These are phyloP conservation scores for Niebla homalea DNA, from an alignment of 495 filamentous ascomycete species.

Conservation along the genomic window DNA sequence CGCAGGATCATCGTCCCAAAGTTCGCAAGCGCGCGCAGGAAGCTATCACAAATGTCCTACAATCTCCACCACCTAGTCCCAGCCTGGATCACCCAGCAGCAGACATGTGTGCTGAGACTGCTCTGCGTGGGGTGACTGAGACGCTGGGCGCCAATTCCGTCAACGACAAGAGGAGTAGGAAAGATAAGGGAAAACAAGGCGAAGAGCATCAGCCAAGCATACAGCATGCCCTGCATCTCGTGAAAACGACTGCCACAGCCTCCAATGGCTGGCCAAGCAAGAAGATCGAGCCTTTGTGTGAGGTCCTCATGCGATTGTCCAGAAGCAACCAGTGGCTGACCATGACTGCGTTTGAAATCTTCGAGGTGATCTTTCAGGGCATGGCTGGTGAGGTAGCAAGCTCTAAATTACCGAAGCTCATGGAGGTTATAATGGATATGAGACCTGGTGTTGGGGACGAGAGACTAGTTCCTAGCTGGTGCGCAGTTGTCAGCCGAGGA, in stretches of 20 bases:
- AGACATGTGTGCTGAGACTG: conserved; percentile 88
- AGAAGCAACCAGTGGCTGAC: conserved; percentile 86
- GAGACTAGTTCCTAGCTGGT: conserved; percentile 87
- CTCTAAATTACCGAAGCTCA: conserved; percentile 71
- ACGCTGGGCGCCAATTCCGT: conserved; percentile 36
- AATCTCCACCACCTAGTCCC: conserved; percentile 73
- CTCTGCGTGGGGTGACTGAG: conserved; percentile 60
- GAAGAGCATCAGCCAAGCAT: conserved; percentile 61
- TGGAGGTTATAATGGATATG: conserved; percentile 78
- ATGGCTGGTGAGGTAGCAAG: conserved; percentile 79
- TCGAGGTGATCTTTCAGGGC: conserved; percentile 86
- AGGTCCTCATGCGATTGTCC: conserved; percentile 75
- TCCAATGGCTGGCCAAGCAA: conserved; percentile 94
- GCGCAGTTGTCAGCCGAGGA: conserved; percentile 83
- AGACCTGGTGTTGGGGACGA: conserved; percentile 83
- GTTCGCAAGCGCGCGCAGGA: conserved; percentile 92
- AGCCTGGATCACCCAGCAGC: conserved; percentile 84
- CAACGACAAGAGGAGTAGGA: conserved; percentile 54
- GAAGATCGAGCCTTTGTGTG: conserved; percentile 84
- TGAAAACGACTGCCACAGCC: conserved; percentile 72
- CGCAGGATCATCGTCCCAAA: conserved; percentile 83
- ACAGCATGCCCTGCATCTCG: conserved; percentile 81
- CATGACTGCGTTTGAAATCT: conserved; percentile 89
- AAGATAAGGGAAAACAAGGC: conserved; percentile 38
- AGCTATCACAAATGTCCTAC: conserved; percentile 68